These are phyloP conservation scores for Rhizophagus sp. DNA, from an alignment of 192 early-diverging fungal genomes.

Conservation along the genomic window DNA sequence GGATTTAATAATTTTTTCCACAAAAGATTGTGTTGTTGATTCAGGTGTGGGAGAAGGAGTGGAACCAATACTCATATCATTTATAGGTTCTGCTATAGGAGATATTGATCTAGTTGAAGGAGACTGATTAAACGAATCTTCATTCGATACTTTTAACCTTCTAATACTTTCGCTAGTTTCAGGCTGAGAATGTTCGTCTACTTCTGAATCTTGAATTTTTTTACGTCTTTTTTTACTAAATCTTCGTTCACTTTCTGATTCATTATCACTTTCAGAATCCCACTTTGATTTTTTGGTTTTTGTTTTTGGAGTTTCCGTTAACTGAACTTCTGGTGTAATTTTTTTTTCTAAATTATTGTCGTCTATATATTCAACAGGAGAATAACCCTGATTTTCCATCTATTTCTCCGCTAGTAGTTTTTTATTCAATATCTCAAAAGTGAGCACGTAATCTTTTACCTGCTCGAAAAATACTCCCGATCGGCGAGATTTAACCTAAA, in stretches of 20 bases:
- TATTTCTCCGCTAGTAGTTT: no score
- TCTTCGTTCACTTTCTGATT: neutral
- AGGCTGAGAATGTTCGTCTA: neutral
- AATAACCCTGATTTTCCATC: no score
- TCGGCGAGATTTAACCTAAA: no score
- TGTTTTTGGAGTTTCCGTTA: neutral
- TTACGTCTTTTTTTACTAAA: conserved; percentile 15
- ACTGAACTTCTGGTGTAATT: neutral
- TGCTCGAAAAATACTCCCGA: no score
- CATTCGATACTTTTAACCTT: neutral
- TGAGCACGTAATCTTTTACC: no score
- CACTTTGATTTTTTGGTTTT: conserved; percentile 28
- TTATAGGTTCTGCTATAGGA: neutral
- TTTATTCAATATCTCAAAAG: no score
- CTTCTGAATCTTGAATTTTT: neutral
- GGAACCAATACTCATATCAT: neutral
- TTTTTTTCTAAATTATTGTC: no score
- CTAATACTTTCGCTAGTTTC: neutral
- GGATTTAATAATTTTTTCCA: neutral
- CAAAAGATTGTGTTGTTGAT: conserved; percentile 4
- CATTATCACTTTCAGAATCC: conserved; percentile 26
- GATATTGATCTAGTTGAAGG: neutral
- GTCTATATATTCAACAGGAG: no score
- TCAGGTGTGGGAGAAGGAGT: neutral
- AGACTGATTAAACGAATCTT: neutral